Percentiles rank a stretch among this genome's conserved stretches.
These are phyloP conservation scores for Teunomyces pallodes DNA, from an alignment of 805 yeast genomes.

Conservation along the genomic window DNA sequence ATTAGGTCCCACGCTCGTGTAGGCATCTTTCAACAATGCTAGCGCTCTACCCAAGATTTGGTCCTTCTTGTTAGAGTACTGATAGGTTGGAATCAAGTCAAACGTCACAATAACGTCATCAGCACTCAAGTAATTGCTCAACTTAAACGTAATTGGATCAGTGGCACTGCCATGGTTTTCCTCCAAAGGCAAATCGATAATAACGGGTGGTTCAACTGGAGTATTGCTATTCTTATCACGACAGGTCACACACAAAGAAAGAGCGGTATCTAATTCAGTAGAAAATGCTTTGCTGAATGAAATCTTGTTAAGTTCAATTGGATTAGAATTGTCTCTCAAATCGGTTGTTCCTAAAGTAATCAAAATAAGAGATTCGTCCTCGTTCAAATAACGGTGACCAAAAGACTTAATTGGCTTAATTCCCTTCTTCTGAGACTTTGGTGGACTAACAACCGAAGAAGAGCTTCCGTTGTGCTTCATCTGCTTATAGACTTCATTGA, in stretches of 20 bases:
- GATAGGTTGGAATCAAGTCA: conserved; percentile 89
- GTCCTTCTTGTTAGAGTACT: conserved; percentile 35
- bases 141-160: conserved; percentile 73
- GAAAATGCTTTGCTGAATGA: conserved; percentile 71
- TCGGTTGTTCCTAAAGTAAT: conserved; percentile 88
- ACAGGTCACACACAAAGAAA: conserved; percentile 63
- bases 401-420: conserved; percentile 70
- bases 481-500: conserved; percentile 39
- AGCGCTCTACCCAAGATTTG: conserved; percentile 80
- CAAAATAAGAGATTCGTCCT: conserved; percentile 66
- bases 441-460: conserved; percentile 12
- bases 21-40: conserved; percentile 60
- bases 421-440: conserved; percentile 18
- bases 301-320: conserved; percentile 69
- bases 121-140: conserved; percentile 43
- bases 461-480: conserved; percentile 27
- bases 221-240: conserved; percentile 25
- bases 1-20: conserved; percentile 65
- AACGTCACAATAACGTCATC: conserved; percentile 62
- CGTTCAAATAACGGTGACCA: conserved; percentile 73
- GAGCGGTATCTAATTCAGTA: conserved; percentile 87
- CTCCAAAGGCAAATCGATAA: conserved; percentile 79
- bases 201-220: conserved; percentile 52
- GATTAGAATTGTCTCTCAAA: conserved; percentile 52
- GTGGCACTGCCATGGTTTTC: conserved; percentile 67